phyloP scores from a whole-genome alignment of 306 rosid species.

The Corylus americana region DNA sequence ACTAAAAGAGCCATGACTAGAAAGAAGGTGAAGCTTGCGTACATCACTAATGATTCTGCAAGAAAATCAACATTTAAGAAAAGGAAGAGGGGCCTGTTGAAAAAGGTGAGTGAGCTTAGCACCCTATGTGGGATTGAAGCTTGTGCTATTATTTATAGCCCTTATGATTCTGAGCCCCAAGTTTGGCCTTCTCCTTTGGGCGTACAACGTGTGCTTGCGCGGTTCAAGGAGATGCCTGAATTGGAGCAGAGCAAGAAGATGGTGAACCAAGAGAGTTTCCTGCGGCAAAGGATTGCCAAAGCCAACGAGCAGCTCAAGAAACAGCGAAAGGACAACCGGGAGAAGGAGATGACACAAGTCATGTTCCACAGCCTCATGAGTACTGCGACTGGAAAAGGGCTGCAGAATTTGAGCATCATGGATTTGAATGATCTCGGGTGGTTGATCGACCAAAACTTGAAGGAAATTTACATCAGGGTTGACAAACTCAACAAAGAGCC shows the following conservation, averaged over 20 bases:
- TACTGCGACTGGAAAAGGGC: neutral
- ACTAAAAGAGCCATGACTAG: constrained; percentile 41
- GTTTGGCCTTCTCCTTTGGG: constrained; percentile 49
- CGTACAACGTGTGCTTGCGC: constrained; percentile 23
- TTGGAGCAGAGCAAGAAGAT: constrained; percentile 39
- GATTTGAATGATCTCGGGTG: constrained; percentile 37
- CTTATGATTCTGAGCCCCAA: constrained; percentile 43
- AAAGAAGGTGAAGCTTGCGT: constrained; percentile 53
- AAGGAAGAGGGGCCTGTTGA: constrained; percentile 62
- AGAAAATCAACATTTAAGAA: constrained; percentile 62
- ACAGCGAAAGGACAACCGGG: constrained; percentile 22
- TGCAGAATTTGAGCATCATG: constrained; percentile 18
- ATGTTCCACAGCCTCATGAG: constrained; percentile 29
- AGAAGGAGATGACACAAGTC: constrained; percentile 24
- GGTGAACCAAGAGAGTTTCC: constrained; percentile 36
- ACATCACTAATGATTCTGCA: constrained; percentile 34
- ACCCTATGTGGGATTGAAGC: constrained; percentile 59
- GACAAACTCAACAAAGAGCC: neutral
- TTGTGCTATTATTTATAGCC: constrained; percentile 52
- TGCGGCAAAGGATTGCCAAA: constrained; percentile 28
- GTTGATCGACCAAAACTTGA: constrained; percentile 31
- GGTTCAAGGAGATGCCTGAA: constrained; percentile 36
- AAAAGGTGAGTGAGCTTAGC: constrained; percentile 54
- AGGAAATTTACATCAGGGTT: constrained; percentile 17
- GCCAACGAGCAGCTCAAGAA: constrained; percentile 33